Percentiles rank a stretch among this genome's conserved stretches.
Conservation (phyloP, 805 yeast genomes). For the Candida rishiriensis region DNA sequence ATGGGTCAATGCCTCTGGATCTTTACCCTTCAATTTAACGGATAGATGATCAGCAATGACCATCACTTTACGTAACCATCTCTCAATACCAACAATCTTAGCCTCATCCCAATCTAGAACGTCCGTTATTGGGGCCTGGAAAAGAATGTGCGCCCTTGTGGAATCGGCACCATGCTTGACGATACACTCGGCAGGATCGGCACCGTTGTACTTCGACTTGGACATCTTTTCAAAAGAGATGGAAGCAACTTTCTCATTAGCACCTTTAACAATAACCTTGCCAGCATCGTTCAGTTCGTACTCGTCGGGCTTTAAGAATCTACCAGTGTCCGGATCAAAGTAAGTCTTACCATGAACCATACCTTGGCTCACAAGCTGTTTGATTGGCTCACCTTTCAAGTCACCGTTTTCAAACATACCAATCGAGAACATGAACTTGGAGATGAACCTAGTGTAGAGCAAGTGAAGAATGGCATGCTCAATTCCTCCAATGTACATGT, state of each 20-base stretch:
- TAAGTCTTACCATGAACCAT: conserved; percentile 96
- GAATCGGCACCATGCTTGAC: conserved; percentile 85
- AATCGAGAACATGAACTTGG: conserved; percentile 67
- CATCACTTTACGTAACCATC: conserved; percentile 73
- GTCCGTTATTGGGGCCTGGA: conserved; percentile 86
- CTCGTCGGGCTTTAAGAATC: conserved; percentile 78
- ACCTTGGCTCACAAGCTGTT: conserved; percentile 82
- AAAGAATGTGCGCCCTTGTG: conserved; percentile 85
- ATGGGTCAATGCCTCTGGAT: neutral
- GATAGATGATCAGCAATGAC: conserved; percentile 23
- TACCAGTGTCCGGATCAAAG: conserved; percentile 64
- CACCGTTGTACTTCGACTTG: conserved; percentile 92
- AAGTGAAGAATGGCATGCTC: conserved; percentile 96
- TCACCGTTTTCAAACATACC: conserved; percentile 65
- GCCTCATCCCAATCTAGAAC: conserved; percentile 85
- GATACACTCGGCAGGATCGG: conserved; percentile 80
- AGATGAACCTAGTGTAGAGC: conserved; percentile 77
- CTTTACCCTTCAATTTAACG: conserved; percentile 3
- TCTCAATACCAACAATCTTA: conserved; percentile 79
- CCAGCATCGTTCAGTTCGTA: conserved; percentile 39
- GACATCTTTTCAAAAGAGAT: conserved; percentile 90
- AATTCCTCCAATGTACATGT: conserved; percentile 89
- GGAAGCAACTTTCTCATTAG: conserved; percentile 44
- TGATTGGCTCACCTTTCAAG: conserved; percentile 73
- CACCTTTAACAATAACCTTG: conserved; percentile 41